A percentile compares a stretch with the other conserved stretches of the same genome.
phyloP scores from a whole-genome alignment of 164 flowering plant species.

The Buxus sempervirens region DNA sequence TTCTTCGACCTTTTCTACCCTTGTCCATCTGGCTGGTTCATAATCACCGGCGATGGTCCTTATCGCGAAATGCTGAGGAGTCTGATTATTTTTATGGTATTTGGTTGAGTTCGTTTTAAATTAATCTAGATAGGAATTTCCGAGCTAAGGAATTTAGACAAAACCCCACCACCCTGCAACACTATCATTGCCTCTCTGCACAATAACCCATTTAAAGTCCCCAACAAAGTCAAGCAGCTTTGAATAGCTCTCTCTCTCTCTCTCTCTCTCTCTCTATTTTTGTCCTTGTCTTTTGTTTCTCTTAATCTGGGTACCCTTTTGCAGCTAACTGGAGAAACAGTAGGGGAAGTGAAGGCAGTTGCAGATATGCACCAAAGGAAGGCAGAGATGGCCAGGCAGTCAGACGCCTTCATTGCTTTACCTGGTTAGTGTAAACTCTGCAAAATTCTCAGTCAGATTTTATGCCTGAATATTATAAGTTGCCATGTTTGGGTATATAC shows the following conservation, averaged over 20 bases:
- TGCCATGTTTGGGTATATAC: constrained; percentile 3
- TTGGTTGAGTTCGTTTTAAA: constrained; percentile 1
- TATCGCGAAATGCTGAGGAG: too few species aligned
- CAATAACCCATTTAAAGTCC: constrained; percentile 26
- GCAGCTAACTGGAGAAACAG: constrained; percentile 97
- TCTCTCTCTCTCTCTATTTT: constrained; percentile 14
- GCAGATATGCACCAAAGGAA: constrained; percentile 99
- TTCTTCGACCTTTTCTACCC: background rate
- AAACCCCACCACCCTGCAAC: constrained; percentile 30
- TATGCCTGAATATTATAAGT: background rate
- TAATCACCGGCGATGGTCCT: too few species aligned
- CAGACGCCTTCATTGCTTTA: constrained; percentile 98
- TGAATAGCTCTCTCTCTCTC: constrained; percentile 16
- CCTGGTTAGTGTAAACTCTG: constrained; percentile 63
- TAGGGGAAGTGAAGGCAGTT: constrained; percentile 98
- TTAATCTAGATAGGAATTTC: constrained; percentile 23
- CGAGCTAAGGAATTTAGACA: constrained; percentile 17
- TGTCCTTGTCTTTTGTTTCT: constrained; percentile 13
- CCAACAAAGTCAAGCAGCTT: background rate
- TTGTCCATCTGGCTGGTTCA: background rate
- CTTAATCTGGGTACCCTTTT: constrained; percentile 22
- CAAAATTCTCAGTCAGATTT: constrained; percentile 2
- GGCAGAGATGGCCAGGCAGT: constrained; percentile 97
- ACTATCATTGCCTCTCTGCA: constrained; percentile 56
- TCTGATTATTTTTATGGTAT: background rate